Base-by-base conservation (phyloP, 805 yeast genomes). In the Saturnispora bothae region DNA sequence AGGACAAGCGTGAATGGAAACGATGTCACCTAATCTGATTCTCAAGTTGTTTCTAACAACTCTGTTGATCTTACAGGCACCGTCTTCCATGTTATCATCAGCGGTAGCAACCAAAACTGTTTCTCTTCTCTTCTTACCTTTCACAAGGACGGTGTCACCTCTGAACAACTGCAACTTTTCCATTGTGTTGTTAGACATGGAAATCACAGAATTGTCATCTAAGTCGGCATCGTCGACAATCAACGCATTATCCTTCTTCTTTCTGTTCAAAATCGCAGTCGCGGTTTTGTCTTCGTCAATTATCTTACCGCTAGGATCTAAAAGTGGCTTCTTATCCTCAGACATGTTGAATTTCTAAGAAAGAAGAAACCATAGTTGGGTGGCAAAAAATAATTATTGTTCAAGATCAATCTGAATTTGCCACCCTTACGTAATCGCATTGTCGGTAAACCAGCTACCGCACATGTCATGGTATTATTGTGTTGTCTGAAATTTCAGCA, bases 61-160 rank as follows among this genome's bases (percentile, higher is more conserved):
- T 59, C 99, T 78, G 68, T 92, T 92, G 57, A 92, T 68, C 60
- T 97, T 72, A 51, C 94, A 92, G 40, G 84, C 81, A 42, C 97
- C 97, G 56, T 88, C 95, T 52, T 84, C 95, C 66, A 92, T 75
- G 54, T 89, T 97, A 57, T 92, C 98, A 59, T 92, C 97, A 27
- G 94, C 86, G 50, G 92, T 70, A 26, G 89, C 99, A 60, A 92
- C 84, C 60, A 92, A 71, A 13, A 92, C 97, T 18, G 99, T 92
- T 56, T 92, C 98, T 61, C 82, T 88, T 67, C 98, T 78, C 76
- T 85, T 92, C 70, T 92, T 92, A 54, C 99, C 99, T 66, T 88
- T 89, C 50, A 92, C 95, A 44, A 86, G 68, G 16, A 92, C 97
- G 26, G 97, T 92, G 58, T 92, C 99, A 51, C 99, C 99, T 47